Conservation (phyloP, 192 early-diverging fungal species). For the Mortierella claussenii region DNA sequence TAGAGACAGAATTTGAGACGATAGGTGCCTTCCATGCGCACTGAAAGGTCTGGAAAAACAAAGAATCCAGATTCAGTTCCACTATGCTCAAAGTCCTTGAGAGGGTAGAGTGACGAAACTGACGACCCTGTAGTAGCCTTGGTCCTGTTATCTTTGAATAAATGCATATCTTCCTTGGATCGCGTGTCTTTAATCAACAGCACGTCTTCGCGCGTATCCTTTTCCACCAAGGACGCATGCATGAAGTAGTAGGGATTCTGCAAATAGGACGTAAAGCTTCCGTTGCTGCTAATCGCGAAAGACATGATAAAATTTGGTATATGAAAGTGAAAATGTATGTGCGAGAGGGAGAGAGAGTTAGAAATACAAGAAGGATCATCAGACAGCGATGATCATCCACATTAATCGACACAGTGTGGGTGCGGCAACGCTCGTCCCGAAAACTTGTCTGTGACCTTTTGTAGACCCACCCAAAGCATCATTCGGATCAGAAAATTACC, state of each 20-base stretch:
- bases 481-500: constrained; percentile 15
- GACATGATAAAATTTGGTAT: no score
- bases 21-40: constrained; percentile 93
- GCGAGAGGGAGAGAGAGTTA: no score
- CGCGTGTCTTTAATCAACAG: constrained; percentile 92
- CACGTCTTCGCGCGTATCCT: constrained; percentile 85
- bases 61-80: constrained; percentile 92
- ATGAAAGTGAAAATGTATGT: no score
- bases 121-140: constrained; percentile 89
- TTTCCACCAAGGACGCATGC: constrained; percentile 91
- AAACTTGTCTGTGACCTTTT: no score
- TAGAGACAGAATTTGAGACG: constrained; percentile 88
- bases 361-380: no score
- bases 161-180: constrained; percentile 82
- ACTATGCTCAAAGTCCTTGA: constrained; percentile 86
- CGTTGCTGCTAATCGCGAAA: constrained; percentile 9
- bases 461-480: no score
- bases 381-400: no score
- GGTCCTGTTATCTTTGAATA: constrained; percentile 90
- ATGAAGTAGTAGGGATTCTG: constrained; percentile 97
- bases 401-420: no score
- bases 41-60: constrained; percentile 95
- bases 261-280: constrained; percentile 54
- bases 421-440: no score
- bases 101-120: constrained; percentile 90